These are phyloP conservation scores for Epichloe glyceriae DNA, from an alignment of 2,329 filamentous ascomycete genomes.

Conservation along the genomic window DNA sequence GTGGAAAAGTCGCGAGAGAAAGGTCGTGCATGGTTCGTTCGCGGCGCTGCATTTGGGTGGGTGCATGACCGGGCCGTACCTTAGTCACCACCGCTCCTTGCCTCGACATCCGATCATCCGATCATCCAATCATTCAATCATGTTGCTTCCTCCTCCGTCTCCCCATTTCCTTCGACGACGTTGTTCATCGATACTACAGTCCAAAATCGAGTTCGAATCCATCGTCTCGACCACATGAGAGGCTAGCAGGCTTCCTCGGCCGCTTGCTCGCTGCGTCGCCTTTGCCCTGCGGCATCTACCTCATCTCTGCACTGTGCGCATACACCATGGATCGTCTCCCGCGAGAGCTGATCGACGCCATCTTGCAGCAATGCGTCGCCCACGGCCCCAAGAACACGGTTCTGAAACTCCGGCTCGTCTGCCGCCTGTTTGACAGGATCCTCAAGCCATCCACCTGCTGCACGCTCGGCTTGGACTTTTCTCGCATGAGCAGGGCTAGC, in stretches of 20 bases:
- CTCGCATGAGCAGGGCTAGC: constrained; percentile 28
- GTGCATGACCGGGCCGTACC: background rate
- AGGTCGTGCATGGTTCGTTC: too few relatives aligned
- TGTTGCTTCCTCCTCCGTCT: background rate
- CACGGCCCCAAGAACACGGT: constrained; percentile 30
- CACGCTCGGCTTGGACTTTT: constrained; percentile 37
- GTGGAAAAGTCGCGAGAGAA: too few relatives aligned
- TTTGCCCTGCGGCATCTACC: background rate
- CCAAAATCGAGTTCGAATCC: background rate
- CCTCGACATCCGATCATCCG: too few relatives aligned
- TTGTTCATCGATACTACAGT: background rate
- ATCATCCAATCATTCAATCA: too few relatives aligned
- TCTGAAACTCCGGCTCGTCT: constrained; percentile 34
- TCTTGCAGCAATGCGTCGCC: constrained; percentile 30
- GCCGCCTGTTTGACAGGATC: constrained; percentile 33
- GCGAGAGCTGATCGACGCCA: constrained; percentile 32
- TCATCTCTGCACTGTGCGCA: background rate
- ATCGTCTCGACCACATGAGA: background rate
- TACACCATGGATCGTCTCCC: constrained; percentile 32
- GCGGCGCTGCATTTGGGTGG: background rate
- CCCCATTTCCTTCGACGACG: background rate
- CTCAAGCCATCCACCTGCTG: constrained; percentile 32
- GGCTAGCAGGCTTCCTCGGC: background rate
- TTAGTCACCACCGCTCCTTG: background rate
- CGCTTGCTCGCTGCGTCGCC: background rate